Conservation (phyloP, 2,329 filamentous ascomycete species). For the Aspergillus puulaauensis region DNA sequence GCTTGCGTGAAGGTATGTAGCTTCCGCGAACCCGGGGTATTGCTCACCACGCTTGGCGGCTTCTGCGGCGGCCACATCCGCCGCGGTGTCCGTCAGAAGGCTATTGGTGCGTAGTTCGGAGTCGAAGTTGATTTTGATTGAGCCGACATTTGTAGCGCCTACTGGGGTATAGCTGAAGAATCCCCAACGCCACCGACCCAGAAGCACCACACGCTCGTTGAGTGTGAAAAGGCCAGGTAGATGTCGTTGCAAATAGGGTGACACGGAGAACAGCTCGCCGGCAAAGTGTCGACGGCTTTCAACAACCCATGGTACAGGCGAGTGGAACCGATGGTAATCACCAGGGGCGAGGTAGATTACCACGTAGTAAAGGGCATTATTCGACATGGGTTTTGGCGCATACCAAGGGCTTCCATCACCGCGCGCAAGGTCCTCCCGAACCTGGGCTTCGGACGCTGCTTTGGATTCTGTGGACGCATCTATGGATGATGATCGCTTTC, state of each 20-base stretch:
- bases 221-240: constrained; percentile 93
- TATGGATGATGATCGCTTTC: constrained; percentile 54
- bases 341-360: constrained; percentile 96
- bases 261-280: constrained; percentile 92
- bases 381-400: constrained; percentile 60
- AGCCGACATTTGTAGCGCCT: constrained; percentile 95
- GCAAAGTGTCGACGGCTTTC: constrained; percentile 95
- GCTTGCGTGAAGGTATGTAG: constrained; percentile 79
- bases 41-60: constrained; percentile 73
- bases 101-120: constrained; percentile 89
- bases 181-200: constrained; percentile 93
- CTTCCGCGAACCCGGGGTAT: constrained; percentile 90
- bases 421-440: constrained; percentile 77
- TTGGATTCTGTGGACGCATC: constrained; percentile 73
- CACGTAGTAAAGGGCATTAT: constrained; percentile 78
- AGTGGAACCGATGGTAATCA: constrained; percentile 98
- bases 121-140: constrained; percentile 97
- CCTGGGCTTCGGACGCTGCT: constrained; percentile 74
- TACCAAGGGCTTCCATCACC: constrained; percentile 67
- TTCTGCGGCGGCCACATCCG: constrained; percentile 79
- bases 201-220: constrained; percentile 90
- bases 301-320: constrained; percentile 91
- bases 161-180: constrained; percentile 97
- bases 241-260: constrained; percentile 88
- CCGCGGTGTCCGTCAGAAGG: constrained; percentile 86